These are phyloP conservation scores for Telfairia occidentalis DNA, from an alignment of 331 rosid species.

Conservation along the genomic window DNA sequence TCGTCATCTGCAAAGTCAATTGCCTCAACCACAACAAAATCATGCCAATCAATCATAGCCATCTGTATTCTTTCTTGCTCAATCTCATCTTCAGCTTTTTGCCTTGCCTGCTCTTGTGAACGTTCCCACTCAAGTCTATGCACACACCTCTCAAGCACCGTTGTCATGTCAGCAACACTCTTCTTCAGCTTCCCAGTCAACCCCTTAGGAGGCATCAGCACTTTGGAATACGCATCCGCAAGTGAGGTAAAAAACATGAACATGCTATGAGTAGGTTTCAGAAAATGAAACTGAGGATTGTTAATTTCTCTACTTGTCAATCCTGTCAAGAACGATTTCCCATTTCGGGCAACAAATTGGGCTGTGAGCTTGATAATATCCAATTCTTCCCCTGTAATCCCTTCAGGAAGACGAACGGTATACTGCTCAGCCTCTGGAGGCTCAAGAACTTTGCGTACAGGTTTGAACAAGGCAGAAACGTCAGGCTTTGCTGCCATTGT, in stretches of 20 bases:
- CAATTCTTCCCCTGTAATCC: conserved; percentile 79
- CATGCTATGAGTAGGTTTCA: conserved; percentile 91
- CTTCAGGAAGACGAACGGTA: conserved; percentile 87
- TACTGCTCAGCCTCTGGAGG: conserved; percentile 93
- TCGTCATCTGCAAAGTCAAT: conserved; percentile 87
- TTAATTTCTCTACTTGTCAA: conserved; percentile 78
- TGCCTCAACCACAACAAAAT: conserved; percentile 81
- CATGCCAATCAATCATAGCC: conserved; percentile 99
- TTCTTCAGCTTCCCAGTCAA: conserved; percentile 65
- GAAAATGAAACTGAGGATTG: conserved; percentile 77
- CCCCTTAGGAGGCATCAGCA: conserved; percentile 82
- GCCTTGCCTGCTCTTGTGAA: conserved; percentile 91
- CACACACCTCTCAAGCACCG: conserved; percentile 83
- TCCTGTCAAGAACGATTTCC: conserved; percentile 78
- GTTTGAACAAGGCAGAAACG: conserved; percentile 57
- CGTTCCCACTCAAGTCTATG: conserved; percentile 89
- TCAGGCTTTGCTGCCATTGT: conserved; percentile 34
- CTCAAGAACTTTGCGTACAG: conserved; percentile 50
- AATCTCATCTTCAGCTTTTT: conserved; percentile 81
- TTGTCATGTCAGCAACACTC: conserved; percentile 68
- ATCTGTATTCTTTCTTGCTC: conserved; percentile 82
- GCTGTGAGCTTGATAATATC: conserved; percentile 90
- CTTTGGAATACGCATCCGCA: conserved; percentile 87
- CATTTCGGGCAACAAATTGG: conserved; percentile 85
- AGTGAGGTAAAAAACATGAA: conserved; percentile 81